Base-by-base conservation (phyloP, 164 flowering plant species). In the Platanus orientalis region DNA sequence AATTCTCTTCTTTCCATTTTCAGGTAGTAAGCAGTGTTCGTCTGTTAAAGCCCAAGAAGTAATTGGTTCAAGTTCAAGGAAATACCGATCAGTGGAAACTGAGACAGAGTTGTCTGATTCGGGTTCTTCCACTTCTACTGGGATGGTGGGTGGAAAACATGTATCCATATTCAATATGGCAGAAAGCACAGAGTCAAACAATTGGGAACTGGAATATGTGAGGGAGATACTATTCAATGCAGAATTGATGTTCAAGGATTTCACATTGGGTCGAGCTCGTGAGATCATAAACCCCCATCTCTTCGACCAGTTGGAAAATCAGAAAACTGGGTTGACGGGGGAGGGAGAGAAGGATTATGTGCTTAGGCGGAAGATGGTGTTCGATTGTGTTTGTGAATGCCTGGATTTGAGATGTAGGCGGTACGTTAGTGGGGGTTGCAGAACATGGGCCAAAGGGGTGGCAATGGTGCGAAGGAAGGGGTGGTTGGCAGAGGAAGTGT, bases 321-420 rank as follows among this genome's bases (percentile, higher is more conserved):
- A 68, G 16, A 80, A 62, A 68, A 60, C 60, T 19, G 54, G 68
- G n/a, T 36, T 58, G 4, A 64, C 52, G 52, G 55, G 23, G 26
- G n/a, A 72, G 25, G 73, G 53, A 16, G 63, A 47, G 6, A 79
- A 69, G 57, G 40, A 51, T 26, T 52, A 70, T 6, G 71, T 54
- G 70, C 54, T 76, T 4, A 67, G 61, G 32, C 61, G 92, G 59
- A 85, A 75, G 71, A 66, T 71, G 27, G 7, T 86, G 61, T 94
- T 94, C 56, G 96, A 92, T 65, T 83, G 86, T 68, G 89, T 83
- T 42, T 65, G 78, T n/a, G 97, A 92, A 63, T 84, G 85, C 70
- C 40, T 92, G 77, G 92, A 85, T 47, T 44, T 73, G 58, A 83
- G 87, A 79, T 84, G 82, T 72, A 71, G 77, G 62, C 76, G 66